Percentiles rank a stretch among this genome's conserved stretches.
Evolutionary conservation across 2,329 filamentous ascomycete species (phyloP).

Genomic region (Madurella fahalii): DNA sequence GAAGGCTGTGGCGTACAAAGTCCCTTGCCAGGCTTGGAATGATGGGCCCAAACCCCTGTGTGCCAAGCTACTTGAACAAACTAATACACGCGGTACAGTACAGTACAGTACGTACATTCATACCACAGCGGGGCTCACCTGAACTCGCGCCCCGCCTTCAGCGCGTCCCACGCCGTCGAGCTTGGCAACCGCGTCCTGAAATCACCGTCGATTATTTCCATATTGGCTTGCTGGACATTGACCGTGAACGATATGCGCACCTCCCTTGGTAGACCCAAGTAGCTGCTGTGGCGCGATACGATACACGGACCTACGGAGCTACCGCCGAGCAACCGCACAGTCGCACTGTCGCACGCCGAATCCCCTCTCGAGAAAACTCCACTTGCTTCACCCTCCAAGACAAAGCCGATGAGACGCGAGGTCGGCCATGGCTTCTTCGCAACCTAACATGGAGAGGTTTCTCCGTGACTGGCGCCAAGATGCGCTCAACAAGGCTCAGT

Average conservation of each 20-base stretch:
- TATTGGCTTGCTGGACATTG: too few relatives aligned
- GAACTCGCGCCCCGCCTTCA: conserved; percentile 13
- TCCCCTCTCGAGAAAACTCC: background rate
- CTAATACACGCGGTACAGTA: too few relatives aligned
- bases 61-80: too few relatives aligned
- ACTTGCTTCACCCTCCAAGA: background rate
- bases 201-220: too few relatives aligned
- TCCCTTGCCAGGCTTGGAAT: too few relatives aligned
- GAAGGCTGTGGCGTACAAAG: too few relatives aligned
- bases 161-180: background rate
- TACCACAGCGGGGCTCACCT: conserved; percentile 14
- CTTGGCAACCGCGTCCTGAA: conserved; percentile 13
- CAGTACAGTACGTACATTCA: background rate
- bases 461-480: conserved; percentile 93
- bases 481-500: conserved; percentile 91
- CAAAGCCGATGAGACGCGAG: conserved; percentile 1
- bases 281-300: too few relatives aligned
- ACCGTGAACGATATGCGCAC: background rate
- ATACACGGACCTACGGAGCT: too few relatives aligned
- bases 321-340: too few relatives aligned
- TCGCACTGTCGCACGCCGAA: background rate
- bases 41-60: too few relatives aligned
- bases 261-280: background rate
- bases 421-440: conserved; percentile 20
- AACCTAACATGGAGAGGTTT: conserved; percentile 75